Base-by-base conservation (phyloP, 2,329 filamentous ascomycete species). In the Amauroascus niger region DNA sequence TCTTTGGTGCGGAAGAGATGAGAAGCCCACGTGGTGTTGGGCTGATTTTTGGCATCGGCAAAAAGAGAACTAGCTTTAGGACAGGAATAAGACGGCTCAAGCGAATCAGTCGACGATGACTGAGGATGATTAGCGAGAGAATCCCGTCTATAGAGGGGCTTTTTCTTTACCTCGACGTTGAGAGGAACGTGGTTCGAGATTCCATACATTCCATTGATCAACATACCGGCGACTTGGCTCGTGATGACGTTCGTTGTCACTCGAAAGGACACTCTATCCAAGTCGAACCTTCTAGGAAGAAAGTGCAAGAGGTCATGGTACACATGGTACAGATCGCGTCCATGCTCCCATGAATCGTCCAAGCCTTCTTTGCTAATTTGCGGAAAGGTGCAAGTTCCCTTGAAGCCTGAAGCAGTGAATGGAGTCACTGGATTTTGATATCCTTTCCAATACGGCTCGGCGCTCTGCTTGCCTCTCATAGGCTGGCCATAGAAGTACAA, bases 161-260 rank as follows among this genome's bases (percentile, higher is more conserved):
- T n/a, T 8, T 37, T 46, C 24, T 53, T 50, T 60, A 68, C 75
- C 64, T 81, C 72, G 22, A 81, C 68, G 20, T 73, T 60, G 0
- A 84, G 63, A 1, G 78, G 76, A 1, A 74, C 63, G 1, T 72
- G 61, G 0, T 67, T 66, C 0, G 68, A 64, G 0, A 68, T 46
- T 14, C 54, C 54, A 69, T 80, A 86, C 82, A 88, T 88, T 54
- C 84, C 87, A 53, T 77, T 73, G 52, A 88, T 76, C 6, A 91
- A 67, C 79, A 88, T 87, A 53, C 83, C 79, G 9, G 84, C 86
- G 14, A 91, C 87, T 68, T 93, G 85, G 62, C 80, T 85, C 1
- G 88, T 93, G 63, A 94, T 91, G 49, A 82, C 76, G 68, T 93
- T 93, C 65, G 87, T 87, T 0, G 87, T 90, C 9, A 91, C 86